Conservation (phyloP, 148 eudicot species). For the Salicornia ramosissima region DNA sequence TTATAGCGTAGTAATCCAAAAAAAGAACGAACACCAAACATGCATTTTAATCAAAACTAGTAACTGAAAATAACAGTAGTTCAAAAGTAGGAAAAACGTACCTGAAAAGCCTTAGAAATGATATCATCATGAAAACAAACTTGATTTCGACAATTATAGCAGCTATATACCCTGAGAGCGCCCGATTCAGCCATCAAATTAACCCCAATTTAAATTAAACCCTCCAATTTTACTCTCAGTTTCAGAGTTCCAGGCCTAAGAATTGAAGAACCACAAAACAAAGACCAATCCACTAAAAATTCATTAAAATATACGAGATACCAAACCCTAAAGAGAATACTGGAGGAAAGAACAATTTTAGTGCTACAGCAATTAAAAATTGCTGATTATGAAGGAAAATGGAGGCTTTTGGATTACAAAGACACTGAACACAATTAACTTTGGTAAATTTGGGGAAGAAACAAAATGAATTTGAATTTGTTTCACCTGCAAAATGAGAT, state of each 20-base stretch:
- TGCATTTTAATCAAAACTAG: not conserved
- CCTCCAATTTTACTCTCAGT: not conserved
- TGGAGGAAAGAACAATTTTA: not conserved
- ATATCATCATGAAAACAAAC: slow-evolving; percentile 59
- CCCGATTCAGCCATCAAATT: slow-evolving; percentile 37
- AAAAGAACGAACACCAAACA: not conserved
- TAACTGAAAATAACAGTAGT: not conserved
- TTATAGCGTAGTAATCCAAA: not conserved
- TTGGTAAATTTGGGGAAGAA: not conserved
- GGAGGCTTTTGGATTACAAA: slow-evolving; percentile 1
- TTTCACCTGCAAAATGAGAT: slow-evolving; percentile 4
- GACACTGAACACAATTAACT: not conserved
- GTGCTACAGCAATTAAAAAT: not conserved
- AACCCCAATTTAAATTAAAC: not conserved
- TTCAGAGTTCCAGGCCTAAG: slow-evolving; percentile 13
- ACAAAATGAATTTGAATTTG: not conserved
- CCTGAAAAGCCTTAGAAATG: slow-evolving; percentile 57
- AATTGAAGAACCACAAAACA: not conserved
- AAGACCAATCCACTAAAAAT: not conserved
- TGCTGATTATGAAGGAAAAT: not conserved
- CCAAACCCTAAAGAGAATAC: not conserved
- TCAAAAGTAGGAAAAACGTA: slow-evolving; percentile 4
- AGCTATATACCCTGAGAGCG: slow-evolving; percentile 44
- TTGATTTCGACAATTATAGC: slow-evolving; percentile 48
- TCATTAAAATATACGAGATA: not conserved